These are phyloP conservation scores for Beta vulgaris DNA, from an alignment of 148 eudicot species.

Conservation along the genomic window DNA sequence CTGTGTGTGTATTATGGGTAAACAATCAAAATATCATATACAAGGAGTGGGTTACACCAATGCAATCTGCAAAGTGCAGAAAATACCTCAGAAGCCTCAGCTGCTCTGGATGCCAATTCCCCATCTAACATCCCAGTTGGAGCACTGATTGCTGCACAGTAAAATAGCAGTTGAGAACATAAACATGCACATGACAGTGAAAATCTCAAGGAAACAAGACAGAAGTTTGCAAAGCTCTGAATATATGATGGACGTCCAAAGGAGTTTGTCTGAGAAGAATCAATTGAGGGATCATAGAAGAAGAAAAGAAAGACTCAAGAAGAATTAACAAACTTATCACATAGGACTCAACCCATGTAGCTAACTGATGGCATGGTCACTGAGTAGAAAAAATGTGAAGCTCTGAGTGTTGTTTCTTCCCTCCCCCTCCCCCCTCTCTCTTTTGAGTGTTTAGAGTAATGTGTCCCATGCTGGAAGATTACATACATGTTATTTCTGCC, in stretches of 20 bases:
- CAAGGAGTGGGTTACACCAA: background rate
- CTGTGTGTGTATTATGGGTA: background rate
- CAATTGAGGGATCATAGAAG: background rate
- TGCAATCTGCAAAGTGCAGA: constrained; percentile 1
- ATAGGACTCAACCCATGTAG: background rate
- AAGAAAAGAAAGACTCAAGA: background rate
- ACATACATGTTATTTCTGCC: constrained; percentile 53
- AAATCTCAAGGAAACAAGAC: background rate
- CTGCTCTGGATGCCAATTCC: constrained; percentile 35
- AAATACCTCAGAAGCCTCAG: constrained; percentile 71
- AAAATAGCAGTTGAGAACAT: constrained; percentile 7
- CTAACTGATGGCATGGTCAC: background rate
- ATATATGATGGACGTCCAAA: background rate
- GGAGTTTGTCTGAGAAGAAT: background rate
- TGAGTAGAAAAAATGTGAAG: background rate
- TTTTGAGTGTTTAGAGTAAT: background rate
- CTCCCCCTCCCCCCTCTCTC: no score
- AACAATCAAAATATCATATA: background rate
- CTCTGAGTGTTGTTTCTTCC: no score
- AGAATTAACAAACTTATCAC: background rate
- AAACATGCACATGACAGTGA: background rate
- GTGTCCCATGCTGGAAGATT: background rate
- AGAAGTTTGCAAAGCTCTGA: constrained; percentile 5
- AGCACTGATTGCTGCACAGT: constrained; percentile 45
- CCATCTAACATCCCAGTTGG: constrained; percentile 42